Evolutionary conservation across 306 rosid genomes (phyloP), one percentile per base, ranked within the genome.

Genomic region (Casuarina equisetifolia): DNA sequence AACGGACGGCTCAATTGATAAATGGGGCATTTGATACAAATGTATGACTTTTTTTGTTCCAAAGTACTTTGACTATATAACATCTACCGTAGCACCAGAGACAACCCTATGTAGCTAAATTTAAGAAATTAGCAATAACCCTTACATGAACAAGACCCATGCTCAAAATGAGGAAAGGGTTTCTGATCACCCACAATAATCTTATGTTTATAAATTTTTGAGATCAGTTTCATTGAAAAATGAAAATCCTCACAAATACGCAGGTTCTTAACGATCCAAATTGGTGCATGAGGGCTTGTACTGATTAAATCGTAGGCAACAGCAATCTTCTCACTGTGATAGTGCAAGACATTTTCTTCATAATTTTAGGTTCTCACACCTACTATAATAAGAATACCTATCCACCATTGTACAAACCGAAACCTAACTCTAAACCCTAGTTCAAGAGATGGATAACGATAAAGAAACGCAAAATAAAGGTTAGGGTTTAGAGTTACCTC

Each of bases 281-380:
- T 82, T 0, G 91, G 84, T 57, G 86, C 81, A 63, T 73, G 82
- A 46, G 90, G 82, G 58, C 79, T 35, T 62, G 94, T 90, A 45
- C 91, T 85, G 78, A 90, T 89, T 67, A 93, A 76, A 63, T 92
- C 98, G 78, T 89, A 91, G 78, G 96, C 93, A 82, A 87, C 84
- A 40, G 97, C 97, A 74, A 93, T 90, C 90, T 90, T 93, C 88
- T 91, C 97, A 75, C 98, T 91, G 51, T 91, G 93, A 74, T 80
- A 82, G 49, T 88, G 89, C 74, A 93, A 78, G 52, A 81, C 68
- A 67, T 73, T 80, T 42, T 84, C 89, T 75, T 87, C 32, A 25
- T 25, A 25, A 25, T 25, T 25, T 25, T 25, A 25, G 32, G 32
- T 25, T 25, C 32, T 25, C 32, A 25, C 32, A 25, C 0, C 32